Conservation (phyloP, 257 asterid species). For the Schizonepeta tenuifolia region DNA sequence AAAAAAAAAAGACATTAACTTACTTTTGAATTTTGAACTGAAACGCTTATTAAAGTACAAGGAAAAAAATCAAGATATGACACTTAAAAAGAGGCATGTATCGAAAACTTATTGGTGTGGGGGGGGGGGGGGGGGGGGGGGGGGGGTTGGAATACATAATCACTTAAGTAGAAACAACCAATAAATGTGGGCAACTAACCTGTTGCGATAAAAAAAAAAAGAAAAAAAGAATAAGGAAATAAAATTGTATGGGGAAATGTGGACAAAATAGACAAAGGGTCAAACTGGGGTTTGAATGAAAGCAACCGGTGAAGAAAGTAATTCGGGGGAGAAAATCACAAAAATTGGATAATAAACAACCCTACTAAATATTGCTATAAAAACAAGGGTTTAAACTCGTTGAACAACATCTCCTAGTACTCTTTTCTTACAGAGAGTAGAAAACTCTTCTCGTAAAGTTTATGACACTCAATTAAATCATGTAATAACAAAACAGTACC, state of each 20-base stretch:
- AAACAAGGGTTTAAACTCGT: constrained; percentile 34
- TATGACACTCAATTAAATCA: constrained; percentile 15
- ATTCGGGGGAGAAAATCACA: constrained; percentile 13
- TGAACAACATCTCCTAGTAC: constrained; percentile 26
- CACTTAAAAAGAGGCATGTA: too few relatives aligned
- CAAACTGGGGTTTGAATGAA: constrained; percentile 62
- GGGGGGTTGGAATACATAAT: too few relatives aligned
- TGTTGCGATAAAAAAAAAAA: not conserved
- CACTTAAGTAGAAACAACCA: not conserved
- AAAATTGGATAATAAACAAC: constrained; percentile 35
- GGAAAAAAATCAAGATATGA: too few relatives aligned
- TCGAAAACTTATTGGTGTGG: too few relatives aligned
- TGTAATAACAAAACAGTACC: constrained; percentile 18
- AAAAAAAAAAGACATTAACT: too few relatives aligned
- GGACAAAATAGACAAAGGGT: constrained; percentile 66
- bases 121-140: too few relatives aligned
- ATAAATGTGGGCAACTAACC: constrained; percentile 20
- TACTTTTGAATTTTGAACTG: too few relatives aligned
- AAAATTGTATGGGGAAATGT: constrained; percentile 17
- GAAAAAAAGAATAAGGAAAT: not conserved
- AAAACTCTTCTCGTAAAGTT: not conserved
- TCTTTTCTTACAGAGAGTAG: constrained; percentile 25
- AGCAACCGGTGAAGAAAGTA: constrained; percentile 47
- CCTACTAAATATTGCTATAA: constrained; percentile 49
- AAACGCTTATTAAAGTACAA: too few relatives aligned